These are phyloP conservation scores for Gloeopeniophorella convolvens DNA, from an alignment of 768 basidiomycete species.

Conservation along the genomic window DNA sequence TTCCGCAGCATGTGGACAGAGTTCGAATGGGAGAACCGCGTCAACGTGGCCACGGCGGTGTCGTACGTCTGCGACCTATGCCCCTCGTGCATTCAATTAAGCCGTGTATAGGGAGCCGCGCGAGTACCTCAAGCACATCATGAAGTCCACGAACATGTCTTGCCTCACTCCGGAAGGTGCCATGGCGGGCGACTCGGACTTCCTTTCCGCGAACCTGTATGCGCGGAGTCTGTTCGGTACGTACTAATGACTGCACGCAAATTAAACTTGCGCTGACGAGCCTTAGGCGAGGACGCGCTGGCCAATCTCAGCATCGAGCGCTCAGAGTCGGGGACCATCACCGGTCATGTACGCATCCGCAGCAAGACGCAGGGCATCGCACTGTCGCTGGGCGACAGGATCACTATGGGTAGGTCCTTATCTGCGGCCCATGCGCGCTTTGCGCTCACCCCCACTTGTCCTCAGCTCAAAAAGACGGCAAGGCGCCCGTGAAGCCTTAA, in stretches of 20 bases:
- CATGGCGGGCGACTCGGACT: conserved; percentile 92
- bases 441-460: neutral
- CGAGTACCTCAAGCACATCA: conserved; percentile 88
- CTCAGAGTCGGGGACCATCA: conserved; percentile 72
- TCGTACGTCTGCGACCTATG: conserved; percentile 45
- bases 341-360: conserved; percentile 92
- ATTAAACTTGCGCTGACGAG: conserved; percentile 7
- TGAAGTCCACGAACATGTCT: conserved; percentile 97
- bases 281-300: conserved; percentile 85
- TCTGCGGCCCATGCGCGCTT: neutral
- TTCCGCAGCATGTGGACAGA: conserved; percentile 99
- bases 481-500: conserved; percentile 12
- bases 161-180: conserved; percentile 87
- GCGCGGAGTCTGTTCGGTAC: conserved; percentile 88
- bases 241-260: too few species aligned
- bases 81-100: neutral
- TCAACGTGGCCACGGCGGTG: conserved; percentile 83
- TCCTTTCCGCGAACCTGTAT: conserved; percentile 95
- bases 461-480: conserved; percentile 19
- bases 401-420: conserved; percentile 49
- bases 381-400: conserved; percentile 85
- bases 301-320: conserved; percentile 93
- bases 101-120: conserved; percentile 59
- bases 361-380: conserved; percentile 99
- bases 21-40: conserved; percentile 99